Evolutionary conservation across 306 rosid genomes (phyloP).

Genomic region (Citrullus colocynthis): DNA sequence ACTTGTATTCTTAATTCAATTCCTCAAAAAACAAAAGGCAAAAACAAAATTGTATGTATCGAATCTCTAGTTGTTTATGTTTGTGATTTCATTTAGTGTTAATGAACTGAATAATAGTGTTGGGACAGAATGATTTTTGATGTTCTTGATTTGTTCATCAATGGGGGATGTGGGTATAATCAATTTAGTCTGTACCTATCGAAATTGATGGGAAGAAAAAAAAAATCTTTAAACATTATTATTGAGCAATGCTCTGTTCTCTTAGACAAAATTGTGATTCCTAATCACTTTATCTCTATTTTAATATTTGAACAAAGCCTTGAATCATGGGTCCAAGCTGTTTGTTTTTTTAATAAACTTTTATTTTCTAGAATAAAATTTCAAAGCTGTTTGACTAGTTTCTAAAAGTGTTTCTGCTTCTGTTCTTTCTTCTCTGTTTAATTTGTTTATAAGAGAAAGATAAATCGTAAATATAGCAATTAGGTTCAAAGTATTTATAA

Average conservation of each 20-base stretch:
- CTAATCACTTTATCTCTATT: neutral
- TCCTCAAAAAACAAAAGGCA: neutral
- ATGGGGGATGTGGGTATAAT: neutral
- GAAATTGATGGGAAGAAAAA: neutral
- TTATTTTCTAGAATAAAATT: neutral
- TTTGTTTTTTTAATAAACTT: neutral
- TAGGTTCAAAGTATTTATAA: too few species aligned
- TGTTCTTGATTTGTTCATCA: neutral
- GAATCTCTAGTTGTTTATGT: neutral
- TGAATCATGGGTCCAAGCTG: neutral
- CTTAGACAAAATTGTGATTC: neutral
- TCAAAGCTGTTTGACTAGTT: neutral
- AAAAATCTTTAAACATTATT: neutral
- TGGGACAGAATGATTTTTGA: neutral
- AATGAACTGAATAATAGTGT: neutral
- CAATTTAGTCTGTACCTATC: neutral
- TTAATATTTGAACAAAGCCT: neutral
- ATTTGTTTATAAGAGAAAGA: neutral
- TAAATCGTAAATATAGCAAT: too few species aligned
- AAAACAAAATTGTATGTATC: neutral
- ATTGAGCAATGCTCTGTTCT: neutral
- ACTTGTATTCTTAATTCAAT: conserved; percentile 4
- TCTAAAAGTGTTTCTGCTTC: neutral
- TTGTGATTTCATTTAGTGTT: neutral
- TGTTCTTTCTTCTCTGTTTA: neutral